Base-by-base conservation (phyloP, 2,329 filamentous ascomycete species). In the Cladosporium colombiae region DNA sequence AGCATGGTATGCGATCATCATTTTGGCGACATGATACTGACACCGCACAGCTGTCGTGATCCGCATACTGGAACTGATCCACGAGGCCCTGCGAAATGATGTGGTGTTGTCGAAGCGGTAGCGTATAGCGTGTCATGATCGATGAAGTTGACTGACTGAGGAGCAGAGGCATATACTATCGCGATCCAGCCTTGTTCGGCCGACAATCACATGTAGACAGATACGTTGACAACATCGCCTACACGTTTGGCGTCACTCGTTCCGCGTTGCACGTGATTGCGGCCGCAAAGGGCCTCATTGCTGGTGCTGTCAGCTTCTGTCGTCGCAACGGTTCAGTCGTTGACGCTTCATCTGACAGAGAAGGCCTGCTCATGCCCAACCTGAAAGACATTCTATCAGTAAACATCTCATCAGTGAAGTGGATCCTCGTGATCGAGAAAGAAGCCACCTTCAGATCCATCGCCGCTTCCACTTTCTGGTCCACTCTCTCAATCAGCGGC, bases 391-490 rank as follows among this genome's bases (percentile, higher is more conserved):
- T 89, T 14, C 77, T 81, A 0, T 74, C 73, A 2, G 70, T 91
- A 1, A 76, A 86, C 46, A 75, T 89, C n/a, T 74, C 75, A 0
- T 66, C 72, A 1, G 77, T 84, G 1, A 79, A 80, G 63, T 93
- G 89, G 90, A 79, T 93, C 52, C 78, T 94, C 0, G 84, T 94
- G 0, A 84, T 94, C 61, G 91, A 95, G 74, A 94, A 95, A 78
- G 91, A 95, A 81, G 91, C 91, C n/a, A 90, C 88, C 0, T 94
- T 93, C 71, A 86, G 88, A 7, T 88, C 89, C 0, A 78, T 94
- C 21, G 82, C 86, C 1, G 82, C 83, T 6, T 84, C 84, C 0
- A 72, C 76, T 4, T 89, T 87, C 69, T 89, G 86, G 83, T 74
- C 78, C 14, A 76, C 80, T 0, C 31, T 78, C 2, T 80, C 80